Evolutionary conservation across 768 basidiomycete genomes (phyloP), one percentile per base, ranked within the genome.

Genomic region (Podaxis sp.): DNA sequence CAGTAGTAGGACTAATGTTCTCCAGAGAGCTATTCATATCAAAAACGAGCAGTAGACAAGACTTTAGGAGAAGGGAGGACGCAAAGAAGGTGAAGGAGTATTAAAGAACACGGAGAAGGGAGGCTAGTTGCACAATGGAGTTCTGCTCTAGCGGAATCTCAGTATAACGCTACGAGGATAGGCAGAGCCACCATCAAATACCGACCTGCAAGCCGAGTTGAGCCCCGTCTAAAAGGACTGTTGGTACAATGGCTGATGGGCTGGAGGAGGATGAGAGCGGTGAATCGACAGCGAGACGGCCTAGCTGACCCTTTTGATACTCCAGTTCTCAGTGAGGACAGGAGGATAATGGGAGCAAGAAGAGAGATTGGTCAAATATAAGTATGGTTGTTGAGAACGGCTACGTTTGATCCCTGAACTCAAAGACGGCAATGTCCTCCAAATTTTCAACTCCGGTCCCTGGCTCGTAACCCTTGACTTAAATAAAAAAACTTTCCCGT

Each of bases 161-260:
- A 60, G 59, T 66, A 69, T 71, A 67, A 72, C 65, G 68, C 33
- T 65, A 36, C 68, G 69, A 66, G 51, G 52, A 65, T 44, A 64
- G 68, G 67, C 50, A 65, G 54, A 67, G 65, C 69, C 66, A 69
- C 69, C 59, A 65, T 67, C 72, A 52, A 71, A 62, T 62, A 76
- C 79, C 58, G 77, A 88, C 88, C 86, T 85, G 80, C 80, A 76
- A 87, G 84, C 83, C 82, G 83, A 84, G 82, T 87, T 56, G 66
- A 67, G 82, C 86, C 84, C 86, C 81, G 85, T 88, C 86, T 87
- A 86, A 81, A 83, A 81, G 84, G 82, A 85, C 78, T 91, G 89
- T 81, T 91, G 87, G 72, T 93, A 93, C 90, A 93, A 84, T 81
- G 79, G 73, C 73, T 70, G 58, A 62, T 64, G 46, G 28, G 55